Evolutionary conservation across 352 stramenopile genomes (phyloP).

Genomic region (Pythium volutum): DNA sequence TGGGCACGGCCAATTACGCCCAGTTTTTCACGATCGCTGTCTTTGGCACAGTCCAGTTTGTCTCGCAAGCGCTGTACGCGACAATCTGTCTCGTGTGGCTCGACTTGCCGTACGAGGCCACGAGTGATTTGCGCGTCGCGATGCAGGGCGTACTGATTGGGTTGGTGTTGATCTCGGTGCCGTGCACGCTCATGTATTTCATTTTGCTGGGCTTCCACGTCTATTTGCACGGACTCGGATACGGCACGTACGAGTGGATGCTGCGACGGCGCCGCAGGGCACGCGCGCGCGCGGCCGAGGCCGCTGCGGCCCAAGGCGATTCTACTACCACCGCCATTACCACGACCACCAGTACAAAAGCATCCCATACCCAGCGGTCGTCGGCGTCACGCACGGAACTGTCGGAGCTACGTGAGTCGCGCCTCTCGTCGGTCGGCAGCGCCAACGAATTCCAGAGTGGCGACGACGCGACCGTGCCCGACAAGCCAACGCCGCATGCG

Average conservation of each 20-base stretch:
- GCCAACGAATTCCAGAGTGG: conserved; percentile 36
- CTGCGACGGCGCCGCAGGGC: conserved; percentile 67
- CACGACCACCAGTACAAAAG: too few species aligned
- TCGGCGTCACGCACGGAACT: conserved; percentile 12
- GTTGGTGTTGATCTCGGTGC: conserved; percentile 63
- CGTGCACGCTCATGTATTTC: conserved; percentile 85
- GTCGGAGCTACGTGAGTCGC: conserved; percentile 16
- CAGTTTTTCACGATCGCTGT: conserved; percentile 85
- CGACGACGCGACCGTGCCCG: conserved; percentile 6
- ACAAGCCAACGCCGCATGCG: conserved; percentile 1
- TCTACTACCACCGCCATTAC: neutral
- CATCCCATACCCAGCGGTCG: conserved; percentile 17
- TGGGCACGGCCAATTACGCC: conserved; percentile 80
- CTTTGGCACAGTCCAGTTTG: conserved; percentile 63
- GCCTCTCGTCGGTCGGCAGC: conserved; percentile 37
- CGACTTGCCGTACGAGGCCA: conserved; percentile 33
- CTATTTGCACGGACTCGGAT: conserved; percentile 73
- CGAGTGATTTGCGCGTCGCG: conserved; percentile 25
- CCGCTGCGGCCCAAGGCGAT: conserved; percentile 40
- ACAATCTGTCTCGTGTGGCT: conserved; percentile 55
- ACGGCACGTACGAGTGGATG: conserved; percentile 89
- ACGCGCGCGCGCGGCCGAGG: conserved; percentile 41
- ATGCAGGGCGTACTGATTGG: conserved; percentile 48
- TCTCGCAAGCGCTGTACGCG: conserved; percentile 56
- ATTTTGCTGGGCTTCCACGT: conserved; percentile 81